phyloP scores from a whole-genome alignment of 2,329 filamentous ascomycete genomes.

The Incumbomyces delicatus region DNA sequence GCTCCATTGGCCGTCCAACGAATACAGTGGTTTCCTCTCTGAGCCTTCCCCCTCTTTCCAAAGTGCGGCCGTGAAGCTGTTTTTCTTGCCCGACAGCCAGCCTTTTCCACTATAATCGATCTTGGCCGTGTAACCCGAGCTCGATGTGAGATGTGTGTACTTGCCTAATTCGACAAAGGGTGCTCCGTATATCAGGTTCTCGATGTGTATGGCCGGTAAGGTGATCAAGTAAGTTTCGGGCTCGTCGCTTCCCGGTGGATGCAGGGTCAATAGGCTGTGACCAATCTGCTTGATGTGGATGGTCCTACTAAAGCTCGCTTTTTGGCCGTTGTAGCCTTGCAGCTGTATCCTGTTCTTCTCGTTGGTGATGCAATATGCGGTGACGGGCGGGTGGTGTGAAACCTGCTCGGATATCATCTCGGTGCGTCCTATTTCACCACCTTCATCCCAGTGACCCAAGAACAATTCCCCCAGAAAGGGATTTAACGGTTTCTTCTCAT shows the following conservation, averaged over 20 bases:
- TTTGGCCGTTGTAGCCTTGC: slow-evolving; percentile 88
- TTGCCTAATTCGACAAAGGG: slow-evolving; percentile 89
- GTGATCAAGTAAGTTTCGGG: slow-evolving; percentile 78
- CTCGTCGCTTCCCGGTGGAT: slow-evolving; percentile 41
- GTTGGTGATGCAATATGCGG: slow-evolving; percentile 88
- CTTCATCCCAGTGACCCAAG: slow-evolving; percentile 79
- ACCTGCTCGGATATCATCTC: slow-evolving; percentile 90
- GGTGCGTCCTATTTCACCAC: slow-evolving; percentile 58
- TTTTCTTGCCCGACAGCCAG: slow-evolving; percentile 94
- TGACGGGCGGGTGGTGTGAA: slow-evolving; percentile 85
- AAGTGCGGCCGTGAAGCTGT: slow-evolving; percentile 68
- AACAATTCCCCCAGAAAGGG: slow-evolving; percentile 94
- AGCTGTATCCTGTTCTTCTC: slow-evolving; percentile 64
- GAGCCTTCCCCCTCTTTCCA: slow-evolving; percentile 57
- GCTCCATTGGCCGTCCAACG: slow-evolving; percentile 83
- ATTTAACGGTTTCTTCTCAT: slow-evolving; percentile 96
- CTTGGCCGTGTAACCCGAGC: slow-evolving; percentile 74
- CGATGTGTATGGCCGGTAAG: slow-evolving; percentile 82
- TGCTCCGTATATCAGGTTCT: slow-evolving; percentile 63
- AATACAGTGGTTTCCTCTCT: slow-evolving; percentile 60
- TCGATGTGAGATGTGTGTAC: slow-evolving; percentile 74
- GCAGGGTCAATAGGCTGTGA: slow-evolving; percentile 70
- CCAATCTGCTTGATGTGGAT: slow-evolving; percentile 94
- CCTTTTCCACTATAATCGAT: slow-evolving; percentile 91
- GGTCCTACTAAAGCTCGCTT: slow-evolving; percentile 85